Evolutionary conservation across 106 monocot species (phyloP).

Genomic region (Narthecium ossifragum): DNA sequence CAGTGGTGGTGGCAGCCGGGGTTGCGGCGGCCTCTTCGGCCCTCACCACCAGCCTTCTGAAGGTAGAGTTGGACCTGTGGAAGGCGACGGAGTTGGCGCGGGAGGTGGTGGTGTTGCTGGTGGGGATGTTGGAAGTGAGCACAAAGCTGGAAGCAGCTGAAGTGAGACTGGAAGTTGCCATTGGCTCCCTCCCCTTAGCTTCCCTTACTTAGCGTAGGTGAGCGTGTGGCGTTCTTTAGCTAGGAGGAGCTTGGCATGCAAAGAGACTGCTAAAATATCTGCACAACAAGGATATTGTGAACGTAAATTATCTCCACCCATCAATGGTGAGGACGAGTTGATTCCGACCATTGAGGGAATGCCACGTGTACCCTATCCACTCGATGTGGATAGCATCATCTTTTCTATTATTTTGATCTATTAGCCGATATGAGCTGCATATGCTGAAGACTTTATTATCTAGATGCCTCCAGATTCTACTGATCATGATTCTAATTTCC

Average conservation of each 20-base stretch:
- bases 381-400: neutral
- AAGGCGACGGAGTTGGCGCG: slow-evolving; percentile 20
- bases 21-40: slow-evolving; percentile 44
- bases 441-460: neutral
- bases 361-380: slow-evolving; percentile 5
- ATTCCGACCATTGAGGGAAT: neutral
- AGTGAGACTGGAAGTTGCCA: slow-evolving; percentile 62
- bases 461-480: no score
- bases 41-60: slow-evolving; percentile 39
- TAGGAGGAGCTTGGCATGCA: no score
- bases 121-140: slow-evolving; percentile 22
- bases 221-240: no score
- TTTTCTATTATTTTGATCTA: neutral
- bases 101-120: slow-evolving; percentile 7
- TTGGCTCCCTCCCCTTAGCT: neutral
- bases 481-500: no score
- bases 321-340: neutral
- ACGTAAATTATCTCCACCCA: slow-evolving; percentile 2
- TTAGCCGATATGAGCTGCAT: neutral
- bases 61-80: slow-evolving; percentile 14
- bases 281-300: no score
- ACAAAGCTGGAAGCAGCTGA: slow-evolving; percentile 60
- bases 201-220: no score
- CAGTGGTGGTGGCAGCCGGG: slow-evolving; percentile 6
- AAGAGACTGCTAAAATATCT: no score